Evolutionary conservation across 179 eudicot genomes (phyloP).

Genomic region (Vitellaria paradoxa): DNA sequence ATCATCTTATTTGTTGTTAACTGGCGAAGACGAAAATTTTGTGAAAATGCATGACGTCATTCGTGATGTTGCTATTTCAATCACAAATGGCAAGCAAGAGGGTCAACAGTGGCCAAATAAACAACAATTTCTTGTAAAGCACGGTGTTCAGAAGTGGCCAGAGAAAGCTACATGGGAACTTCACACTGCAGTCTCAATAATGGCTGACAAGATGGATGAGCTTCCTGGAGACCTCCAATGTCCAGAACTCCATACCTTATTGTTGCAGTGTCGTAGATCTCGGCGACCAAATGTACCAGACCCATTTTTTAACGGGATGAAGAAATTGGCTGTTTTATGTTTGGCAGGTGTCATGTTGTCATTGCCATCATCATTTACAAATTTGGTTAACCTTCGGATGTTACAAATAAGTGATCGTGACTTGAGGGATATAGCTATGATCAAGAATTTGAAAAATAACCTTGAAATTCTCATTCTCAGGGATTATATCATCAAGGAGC

Average conservation of each 20-base stretch:
- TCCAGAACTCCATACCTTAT: background rate
- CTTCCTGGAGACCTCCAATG: background rate
- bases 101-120: too few species aligned
- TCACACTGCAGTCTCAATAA: background rate
- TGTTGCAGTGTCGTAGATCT: background rate
- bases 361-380: background rate
- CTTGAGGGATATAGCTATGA: background rate
- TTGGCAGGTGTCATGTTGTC: background rate
- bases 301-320: background rate
- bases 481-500: background rate
- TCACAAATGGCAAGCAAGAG: background rate
- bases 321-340: constrained; percentile 7
- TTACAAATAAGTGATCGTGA: constrained; percentile 1
- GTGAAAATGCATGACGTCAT: constrained; percentile 13
- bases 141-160: background rate
- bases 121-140: background rate
- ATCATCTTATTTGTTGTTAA: background rate
- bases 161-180: background rate
- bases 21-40: background rate
- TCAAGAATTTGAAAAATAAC: background rate
- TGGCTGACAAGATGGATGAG: too few species aligned
- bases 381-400: constrained; percentile 5
- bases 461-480: constrained; percentile 13
- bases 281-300: background rate
- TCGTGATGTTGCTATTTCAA: background rate